These are phyloP conservation scores for Lachancea lanzarotensis DNA, from an alignment of 805 yeast genomes.

Conservation along the genomic window DNA sequence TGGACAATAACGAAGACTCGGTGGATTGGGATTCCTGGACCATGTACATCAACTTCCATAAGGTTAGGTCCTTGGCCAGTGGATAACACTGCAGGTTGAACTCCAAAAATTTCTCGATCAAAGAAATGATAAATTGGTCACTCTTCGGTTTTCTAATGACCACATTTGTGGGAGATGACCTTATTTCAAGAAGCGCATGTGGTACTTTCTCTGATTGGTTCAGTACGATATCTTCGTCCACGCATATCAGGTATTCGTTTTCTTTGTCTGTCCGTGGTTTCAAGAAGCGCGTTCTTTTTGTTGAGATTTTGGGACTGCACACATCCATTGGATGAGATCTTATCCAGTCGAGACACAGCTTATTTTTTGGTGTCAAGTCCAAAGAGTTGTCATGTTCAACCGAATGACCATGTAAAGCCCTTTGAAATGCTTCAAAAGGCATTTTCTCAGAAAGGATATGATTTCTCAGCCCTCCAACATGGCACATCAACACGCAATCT, in stretches of 20 bases:
- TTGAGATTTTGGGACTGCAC: slow-evolving; percentile 12
- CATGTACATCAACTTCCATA: slow-evolving; percentile 19
- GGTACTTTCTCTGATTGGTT: slow-evolving; percentile 12
- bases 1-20: slow-evolving; percentile 13
- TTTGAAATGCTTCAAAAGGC: background rate
- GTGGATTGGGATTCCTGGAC: slow-evolving; percentile 11
- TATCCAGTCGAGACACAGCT: slow-evolving; percentile 26
- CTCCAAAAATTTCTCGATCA: slow-evolving; percentile 14
- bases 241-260: slow-evolving; percentile 16
- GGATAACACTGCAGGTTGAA: slow-evolving; percentile 23
- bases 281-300: slow-evolving; percentile 27
- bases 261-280: slow-evolving; percentile 7
- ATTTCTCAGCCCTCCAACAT: slow-evolving; percentile 30
- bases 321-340: slow-evolving; percentile 16
- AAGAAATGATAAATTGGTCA: background rate
- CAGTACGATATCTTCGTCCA: slow-evolving; percentile 23
- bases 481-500: slow-evolving; percentile 24
- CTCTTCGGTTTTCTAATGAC: background rate
- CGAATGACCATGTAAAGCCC: background rate
- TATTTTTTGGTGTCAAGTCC: slow-evolving; percentile 14
- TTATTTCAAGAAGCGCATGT: slow-evolving; percentile 20
- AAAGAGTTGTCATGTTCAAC: slow-evolving; percentile 1
- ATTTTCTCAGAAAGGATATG: slow-evolving; percentile 18
- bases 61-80: slow-evolving; percentile 11
- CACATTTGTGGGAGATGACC: background rate